phyloP scores from a whole-genome alignment of 2,329 filamentous ascomycete species.

The Xylaria sp. region DNA sequence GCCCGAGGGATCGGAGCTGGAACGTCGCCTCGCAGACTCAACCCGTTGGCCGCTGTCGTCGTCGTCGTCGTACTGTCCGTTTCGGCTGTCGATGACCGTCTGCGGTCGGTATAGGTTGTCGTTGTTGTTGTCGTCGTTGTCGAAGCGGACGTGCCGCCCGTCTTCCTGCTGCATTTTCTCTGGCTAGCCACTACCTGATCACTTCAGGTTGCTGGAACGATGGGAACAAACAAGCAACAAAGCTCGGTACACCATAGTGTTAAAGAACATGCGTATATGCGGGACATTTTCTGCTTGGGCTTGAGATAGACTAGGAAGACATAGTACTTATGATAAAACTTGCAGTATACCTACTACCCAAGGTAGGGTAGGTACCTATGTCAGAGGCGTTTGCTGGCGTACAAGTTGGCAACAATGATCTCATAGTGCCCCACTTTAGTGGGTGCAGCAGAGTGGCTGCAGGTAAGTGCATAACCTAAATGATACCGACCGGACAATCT shows the following conservation, averaged over 20 bases:
- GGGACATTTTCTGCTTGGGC: not conserved
- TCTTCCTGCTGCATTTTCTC: not conserved
- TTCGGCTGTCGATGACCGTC: slow-evolving; percentile 18
- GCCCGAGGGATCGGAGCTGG: slow-evolving; percentile 44
- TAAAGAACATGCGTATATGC: not conserved
- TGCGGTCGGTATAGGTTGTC: slow-evolving; percentile 30
- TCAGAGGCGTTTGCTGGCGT: slow-evolving; percentile 9
- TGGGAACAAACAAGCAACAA: not conserved
- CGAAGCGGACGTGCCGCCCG: slow-evolving; percentile 34
- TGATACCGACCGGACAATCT: too few relatives aligned
- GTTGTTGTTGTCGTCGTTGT: not conserved
- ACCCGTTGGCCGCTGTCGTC: not conserved
- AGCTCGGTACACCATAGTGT: not conserved
- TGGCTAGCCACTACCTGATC: not conserved
- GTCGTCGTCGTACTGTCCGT: slow-evolving; percentile 21
- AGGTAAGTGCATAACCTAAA: not conserved
- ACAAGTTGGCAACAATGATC: slow-evolving; percentile 32
- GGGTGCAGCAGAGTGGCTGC: not conserved
- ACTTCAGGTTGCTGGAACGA: not conserved
- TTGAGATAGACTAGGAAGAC: not conserved
- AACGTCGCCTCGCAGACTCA: slow-evolving; percentile 39
- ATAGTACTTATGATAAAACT: not conserved
- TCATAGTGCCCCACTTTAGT: slow-evolving; percentile 26
- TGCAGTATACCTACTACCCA: too few relatives aligned
- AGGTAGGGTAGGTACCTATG: not conserved